A percentile compares a stretch with the other conserved stretches of the same genome.
Conservation (phyloP, 345 rosid species). For the Streptanthus diversifolius region DNA sequence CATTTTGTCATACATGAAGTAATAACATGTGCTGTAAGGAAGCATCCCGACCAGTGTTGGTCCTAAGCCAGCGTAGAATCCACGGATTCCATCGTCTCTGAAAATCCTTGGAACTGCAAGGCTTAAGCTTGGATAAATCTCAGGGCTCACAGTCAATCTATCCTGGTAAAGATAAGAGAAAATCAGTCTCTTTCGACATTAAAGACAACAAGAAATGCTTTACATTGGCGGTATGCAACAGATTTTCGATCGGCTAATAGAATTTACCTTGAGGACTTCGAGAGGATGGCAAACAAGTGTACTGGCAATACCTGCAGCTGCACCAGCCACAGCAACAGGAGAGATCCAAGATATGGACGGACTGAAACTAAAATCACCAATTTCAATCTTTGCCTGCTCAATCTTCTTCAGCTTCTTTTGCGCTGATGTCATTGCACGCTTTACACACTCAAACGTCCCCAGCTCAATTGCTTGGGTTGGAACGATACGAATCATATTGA, state of each 20-base stretch:
- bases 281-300: constrained; percentile 97
- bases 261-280: constrained; percentile 93
- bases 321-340: constrained; percentile 93
- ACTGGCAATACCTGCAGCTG: constrained; percentile 89
- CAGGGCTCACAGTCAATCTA: constrained; percentile 86
- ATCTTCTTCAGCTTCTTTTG: constrained; percentile 62
- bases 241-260: background rate
- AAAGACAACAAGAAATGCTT: background rate
- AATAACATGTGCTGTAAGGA: constrained; percentile 94
- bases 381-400: constrained; percentile 53
- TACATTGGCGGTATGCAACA: background rate
- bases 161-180: constrained; percentile 55
- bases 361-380: constrained; percentile 57
- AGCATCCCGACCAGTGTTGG: constrained; percentile 96
- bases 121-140: constrained; percentile 71
- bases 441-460: constrained; percentile 84
- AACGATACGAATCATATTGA: constrained; percentile 85
- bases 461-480: constrained; percentile 99
- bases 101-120: constrained; percentile 74
- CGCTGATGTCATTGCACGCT: constrained; percentile 71
- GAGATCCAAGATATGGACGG: constrained; percentile 80
- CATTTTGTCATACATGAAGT: constrained; percentile 82
- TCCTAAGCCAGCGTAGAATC: constrained; percentile 75
- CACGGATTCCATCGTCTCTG: constrained; percentile 78
- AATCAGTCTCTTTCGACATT: background rate